Evolutionary conservation across 805 yeast species (phyloP), one percentile per base, ranked within the genome.

Genomic region (Geotrichum ghanense): DNA sequence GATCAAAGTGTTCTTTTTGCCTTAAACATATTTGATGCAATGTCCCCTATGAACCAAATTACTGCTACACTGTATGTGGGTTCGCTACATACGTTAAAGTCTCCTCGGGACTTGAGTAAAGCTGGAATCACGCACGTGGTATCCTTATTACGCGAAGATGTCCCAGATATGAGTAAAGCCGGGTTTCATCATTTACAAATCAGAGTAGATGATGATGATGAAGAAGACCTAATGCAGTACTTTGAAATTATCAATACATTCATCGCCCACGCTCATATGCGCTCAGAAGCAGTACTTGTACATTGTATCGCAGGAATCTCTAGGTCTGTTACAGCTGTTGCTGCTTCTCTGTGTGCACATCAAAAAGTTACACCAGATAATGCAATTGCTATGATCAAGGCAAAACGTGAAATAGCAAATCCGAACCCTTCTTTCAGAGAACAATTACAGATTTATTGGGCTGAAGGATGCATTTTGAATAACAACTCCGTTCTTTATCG

Each of bases 301-400:
- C 73, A 69, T 48, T 68, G 73, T 62, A 85, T 90, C 50, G 97
- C 95, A 23, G 98, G 98, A 0, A 86, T 86, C 23, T 87, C 96
- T 1, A 71, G 98, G 52, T 84, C 95, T 3, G 90, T 84, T 0
- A 80, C 97, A 0, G 81, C 88, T 14, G 79, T 81, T 34, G 78
- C 85, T 44, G 95, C 97, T 0, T 95, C 86, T 61, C 76, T 89
- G 39, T 90, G 92, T 96, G 75, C 79, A 59, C 68, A 88, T 44
- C 71, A 82, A 61, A 72, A 77, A 1, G 69, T 87, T 56, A 64
- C 67, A 9, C 65, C 76, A 17, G 68, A 73, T 14, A 79, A 78
- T 52, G 83, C 96, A 0, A 55, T 85, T 5, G 80, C 81, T 63
- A 90, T 90, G 0, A 79, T 92, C n/a, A 72, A 70, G 51, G 64